Evolutionary conservation across 2,329 filamentous ascomycete genomes (phyloP), one percentile per base, ranked within the genome.

Genomic region (Cadophora sp.): DNA sequence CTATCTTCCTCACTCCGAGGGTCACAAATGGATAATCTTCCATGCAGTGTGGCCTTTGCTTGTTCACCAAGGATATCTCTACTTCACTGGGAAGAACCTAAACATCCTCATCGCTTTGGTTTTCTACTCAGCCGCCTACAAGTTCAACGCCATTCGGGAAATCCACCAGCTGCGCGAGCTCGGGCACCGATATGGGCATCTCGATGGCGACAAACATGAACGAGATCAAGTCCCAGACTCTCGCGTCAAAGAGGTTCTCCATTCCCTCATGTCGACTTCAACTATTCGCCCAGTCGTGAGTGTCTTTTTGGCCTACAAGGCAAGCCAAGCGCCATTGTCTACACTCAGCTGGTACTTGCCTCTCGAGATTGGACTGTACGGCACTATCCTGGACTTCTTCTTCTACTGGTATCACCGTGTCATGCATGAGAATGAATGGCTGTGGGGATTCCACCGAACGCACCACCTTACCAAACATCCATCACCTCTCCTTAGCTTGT

Each of bases 331-430:
- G n/a, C 50, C 50, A 8, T 36, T 55, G 13, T 55, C 50, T 7
- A 55, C 50, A 18, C 27, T 55, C 27, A 33, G 27, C 27, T 55
- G 50, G 50, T 55, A 36, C 18, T 20, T 55, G 14, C 50, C 50
- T 36, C 27, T 55, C 4, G 50, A 55, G 27, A 55, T 55, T 14
- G 50, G 50, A 7, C 5, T 20, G 27, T 55, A 55, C 27, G 50
- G 24, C 4, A 14, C 18, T 27, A 55, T 55, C 14, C 9, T 55
- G 9, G 50, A 55, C 27, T 55, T 55, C 50, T 55, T 27, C 13
- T 55, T 55, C 27, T 55, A 55, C 27, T 55, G 50, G 50, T 55
- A 55, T 20, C 50, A 55, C 50, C 50, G 50, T n/a, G 50, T 36
- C 27, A 55, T 55, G 50, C 50, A 55, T 27, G 50, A 55, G 50